Evolutionary conservation across 1,139 yeast genomes (phyloP), one percentile per base, ranked within the genome.

Genomic region (Geotrichum klebahnii): DNA sequence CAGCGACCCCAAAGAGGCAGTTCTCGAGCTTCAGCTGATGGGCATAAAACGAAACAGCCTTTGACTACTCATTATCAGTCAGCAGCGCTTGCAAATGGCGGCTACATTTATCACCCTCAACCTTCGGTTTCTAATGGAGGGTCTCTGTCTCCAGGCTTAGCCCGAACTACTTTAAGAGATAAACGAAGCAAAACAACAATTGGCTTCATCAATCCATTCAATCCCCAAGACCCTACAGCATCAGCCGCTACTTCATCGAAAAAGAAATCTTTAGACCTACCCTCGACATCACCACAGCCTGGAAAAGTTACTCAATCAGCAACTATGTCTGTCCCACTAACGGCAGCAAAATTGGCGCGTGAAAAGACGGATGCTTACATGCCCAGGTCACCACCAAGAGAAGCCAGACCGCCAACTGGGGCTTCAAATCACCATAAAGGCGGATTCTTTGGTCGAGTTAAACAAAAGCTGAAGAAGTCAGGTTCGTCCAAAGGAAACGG

Each of bases 341-440:
- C 44, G 2, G 52, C 52, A 10, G 52, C 52, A 1, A 16, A 44
- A 16, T 41, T 44, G 17, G 52, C 52, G 3, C 14, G 52, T 9
- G 45, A 35, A 31, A 33, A 33, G 28, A 8, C 47, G 16, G 48
- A 43, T 12, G 20, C 40, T 2, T 29, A 32, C 17, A 17, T 28
- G n/a, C 14, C 44, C n/a, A 22, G 19, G 34, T 35, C 35, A 12
- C 5, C 31, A 8, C 17, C 35, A 33, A 12, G 38, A 22, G 14
- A 16, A 28, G 3, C 48, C 29, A 29, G 14, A 10, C 41, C 46
- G n/a, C 31, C 47, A 12, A 19, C 48, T 24, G 16, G 36, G 22
- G 24, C 35, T 3, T 29, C 35, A 2, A 19, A 19, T 8, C 44
- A 29, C 9, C 44, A 40, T 20, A 36, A n/a, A n/a, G n/a, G 46